Conservation (phyloP, 208 protist species). For the Crithidia mellificae region DNA sequence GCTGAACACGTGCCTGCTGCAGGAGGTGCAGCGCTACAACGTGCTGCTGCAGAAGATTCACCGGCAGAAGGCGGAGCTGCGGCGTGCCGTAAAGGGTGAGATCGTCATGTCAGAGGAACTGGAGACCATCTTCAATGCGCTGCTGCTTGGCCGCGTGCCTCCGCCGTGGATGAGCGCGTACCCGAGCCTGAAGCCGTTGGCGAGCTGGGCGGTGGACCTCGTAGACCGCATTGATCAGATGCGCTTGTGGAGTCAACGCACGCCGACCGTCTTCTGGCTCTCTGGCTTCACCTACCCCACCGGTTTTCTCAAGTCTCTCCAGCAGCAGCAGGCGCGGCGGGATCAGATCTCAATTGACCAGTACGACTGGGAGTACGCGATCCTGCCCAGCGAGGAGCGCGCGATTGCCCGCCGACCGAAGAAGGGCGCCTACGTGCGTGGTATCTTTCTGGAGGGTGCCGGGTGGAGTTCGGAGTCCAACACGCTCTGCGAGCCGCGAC, state of each 20-base stretch:
- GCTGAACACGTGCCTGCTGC: constrained; percentile 96
- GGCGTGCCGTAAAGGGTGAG: constrained; percentile 96
- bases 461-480: constrained; percentile 92
- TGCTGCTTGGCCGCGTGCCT: constrained; percentile 94
- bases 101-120: constrained; percentile 97
- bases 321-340: constrained; percentile 93
- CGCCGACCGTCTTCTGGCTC: constrained; percentile 97
- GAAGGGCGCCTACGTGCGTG: constrained; percentile 96
- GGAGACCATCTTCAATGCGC: constrained; percentile 92
- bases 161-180: constrained; percentile 95
- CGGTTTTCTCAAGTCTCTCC: constrained; percentile 97
- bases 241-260: constrained; percentile 90
- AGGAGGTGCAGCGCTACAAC: constrained; percentile 98
- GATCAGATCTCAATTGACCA: constrained; percentile 96
- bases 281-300: constrained; percentile 98
- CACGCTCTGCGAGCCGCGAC: constrained; percentile 94
- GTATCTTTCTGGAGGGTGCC: constrained; percentile 97
- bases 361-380: constrained; percentile 97
- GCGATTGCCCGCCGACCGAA: constrained; percentile 90
- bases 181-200: constrained; percentile 96
- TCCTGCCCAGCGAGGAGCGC: constrained; percentile 90
- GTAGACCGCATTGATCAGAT: constrained; percentile 93
- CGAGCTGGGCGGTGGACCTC: constrained; percentile 96
- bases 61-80: constrained; percentile 90
- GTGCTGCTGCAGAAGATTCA: constrained; percentile 91